Evolutionary conservation across 148 eudicot genomes (phyloP).

Genomic region (Limonium bicolor): DNA sequence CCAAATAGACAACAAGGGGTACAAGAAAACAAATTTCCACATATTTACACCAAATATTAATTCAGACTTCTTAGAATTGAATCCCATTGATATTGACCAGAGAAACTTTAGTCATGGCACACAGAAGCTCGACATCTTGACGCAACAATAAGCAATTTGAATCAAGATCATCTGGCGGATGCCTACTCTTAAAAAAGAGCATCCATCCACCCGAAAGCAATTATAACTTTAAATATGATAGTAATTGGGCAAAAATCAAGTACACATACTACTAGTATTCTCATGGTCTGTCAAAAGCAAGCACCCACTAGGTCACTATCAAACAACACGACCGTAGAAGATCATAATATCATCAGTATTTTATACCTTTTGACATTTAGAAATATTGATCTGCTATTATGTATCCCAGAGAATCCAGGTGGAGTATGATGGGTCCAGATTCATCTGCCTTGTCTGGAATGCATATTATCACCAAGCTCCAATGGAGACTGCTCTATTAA

Average conservation of each 20-base stretch:
- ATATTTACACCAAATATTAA: too few relatives aligned
- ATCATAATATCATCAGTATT: neutral
- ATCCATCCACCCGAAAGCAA: too few relatives aligned
- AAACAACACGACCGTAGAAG: neutral
- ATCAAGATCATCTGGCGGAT: too few relatives aligned
- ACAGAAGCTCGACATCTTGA: too few relatives aligned
- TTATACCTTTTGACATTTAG: slow-evolving; percentile 24
- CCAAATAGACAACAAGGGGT: too few relatives aligned
- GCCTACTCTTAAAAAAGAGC: too few relatives aligned
- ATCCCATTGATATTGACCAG: too few relatives aligned
- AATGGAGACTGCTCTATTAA: slow-evolving; percentile 46
- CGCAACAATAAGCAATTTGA: too few relatives aligned
- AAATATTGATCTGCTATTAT: slow-evolving; percentile 37
- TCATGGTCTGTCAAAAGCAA: neutral
- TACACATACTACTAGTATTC: neutral
- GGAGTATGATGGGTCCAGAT: slow-evolving; percentile 60
- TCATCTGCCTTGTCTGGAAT: slow-evolving; percentile 60
- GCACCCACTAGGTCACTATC: neutral
- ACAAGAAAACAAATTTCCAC: too few relatives aligned
- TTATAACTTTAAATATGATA: neutral
- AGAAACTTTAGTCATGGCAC: too few relatives aligned
- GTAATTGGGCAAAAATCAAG: neutral
- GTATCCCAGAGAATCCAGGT: slow-evolving; percentile 86
- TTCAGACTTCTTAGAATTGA: too few relatives aligned
- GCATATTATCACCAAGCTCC: slow-evolving; percentile 91